Conservation (phyloP, 1,284 basidiomycete genomes). For the Xerocomus nothofagi region DNA sequence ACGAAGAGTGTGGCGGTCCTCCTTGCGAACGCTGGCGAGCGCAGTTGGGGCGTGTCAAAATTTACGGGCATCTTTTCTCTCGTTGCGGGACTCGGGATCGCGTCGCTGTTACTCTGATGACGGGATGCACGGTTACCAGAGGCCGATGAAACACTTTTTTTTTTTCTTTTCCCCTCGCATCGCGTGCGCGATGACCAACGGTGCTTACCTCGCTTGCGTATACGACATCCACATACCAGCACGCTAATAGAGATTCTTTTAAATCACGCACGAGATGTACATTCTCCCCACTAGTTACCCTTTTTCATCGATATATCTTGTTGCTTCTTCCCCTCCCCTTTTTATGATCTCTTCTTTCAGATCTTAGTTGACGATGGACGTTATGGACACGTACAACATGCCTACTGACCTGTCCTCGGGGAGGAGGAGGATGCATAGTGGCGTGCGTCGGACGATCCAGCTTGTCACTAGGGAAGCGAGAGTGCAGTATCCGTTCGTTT, state of each 20-base stretch:
- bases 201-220: conserved; percentile 10
- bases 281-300: background rate
- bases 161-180: background rate
- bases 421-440: background rate
- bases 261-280: conserved; percentile 15
- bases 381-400: conserved; percentile 23
- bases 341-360: background rate
- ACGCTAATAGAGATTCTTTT: conserved; percentile 26
- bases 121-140: background rate
- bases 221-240: conserved; percentile 22
- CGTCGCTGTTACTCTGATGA: conserved; percentile 27
- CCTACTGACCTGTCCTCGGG: conserved; percentile 13
- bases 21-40: conserved; percentile 28
- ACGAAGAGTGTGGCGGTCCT: conserved; percentile 9
- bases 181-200: background rate
- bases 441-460: background rate
- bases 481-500: conserved; percentile 24
- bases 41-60: conserved; percentile 17
- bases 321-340: background rate
- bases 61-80: conserved; percentile 14
- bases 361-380: conserved; percentile 24
- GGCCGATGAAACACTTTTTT: background rate
- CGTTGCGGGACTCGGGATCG: conserved; percentile 22
- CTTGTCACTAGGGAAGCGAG: conserved; percentile 6
- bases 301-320: background rate